Evolutionary conservation across 192 early-diverging fungal genomes (phyloP).

Genomic region (Linnemannia schmuckeri): DNA sequence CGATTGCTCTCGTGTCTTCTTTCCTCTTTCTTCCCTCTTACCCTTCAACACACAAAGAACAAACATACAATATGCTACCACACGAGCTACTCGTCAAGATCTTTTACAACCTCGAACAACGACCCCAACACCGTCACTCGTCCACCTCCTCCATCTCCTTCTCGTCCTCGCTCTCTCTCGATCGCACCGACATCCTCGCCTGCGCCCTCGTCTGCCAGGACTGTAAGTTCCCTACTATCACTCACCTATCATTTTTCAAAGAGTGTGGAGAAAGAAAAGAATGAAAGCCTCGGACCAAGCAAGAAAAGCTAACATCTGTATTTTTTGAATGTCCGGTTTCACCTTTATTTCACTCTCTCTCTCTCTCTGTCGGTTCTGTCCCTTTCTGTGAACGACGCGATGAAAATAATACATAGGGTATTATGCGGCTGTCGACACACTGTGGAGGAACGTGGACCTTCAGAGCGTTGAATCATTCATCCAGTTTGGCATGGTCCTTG

Average conservation of each 20-base stretch:
- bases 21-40: not conserved
- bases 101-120: slow-evolving; percentile 40
- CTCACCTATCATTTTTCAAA: no score
- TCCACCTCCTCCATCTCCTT: slow-evolving; percentile 37
- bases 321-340: slow-evolving; percentile 1
- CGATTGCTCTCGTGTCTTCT: not conserved
- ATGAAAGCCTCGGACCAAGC: not conserved
- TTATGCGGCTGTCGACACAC: slow-evolving; percentile 47
- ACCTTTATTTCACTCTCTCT: not conserved
- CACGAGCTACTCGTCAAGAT: slow-evolving; percentile 51
- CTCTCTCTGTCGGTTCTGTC: not conserved
- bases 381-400: not conserved
- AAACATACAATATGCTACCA: slow-evolving; percentile 5
- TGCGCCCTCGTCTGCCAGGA: slow-evolving; percentile 49
- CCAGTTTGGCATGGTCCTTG: slow-evolving; percentile 24
- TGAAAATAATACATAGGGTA: slow-evolving; percentile 30
- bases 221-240: slow-evolving; percentile 24
- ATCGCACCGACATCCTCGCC: slow-evolving; percentile 26
- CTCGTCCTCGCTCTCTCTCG: slow-evolving; percentile 27
- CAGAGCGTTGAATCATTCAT: slow-evolving; percentile 44
- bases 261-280: not conserved
- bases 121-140: slow-evolving; percentile 44
- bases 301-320: not conserved
- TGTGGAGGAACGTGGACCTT: slow-evolving; percentile 45
- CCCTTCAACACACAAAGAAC: not conserved